Conservation (phyloP, 345 rosid species). For the Euphorbia tirucalli region DNA sequence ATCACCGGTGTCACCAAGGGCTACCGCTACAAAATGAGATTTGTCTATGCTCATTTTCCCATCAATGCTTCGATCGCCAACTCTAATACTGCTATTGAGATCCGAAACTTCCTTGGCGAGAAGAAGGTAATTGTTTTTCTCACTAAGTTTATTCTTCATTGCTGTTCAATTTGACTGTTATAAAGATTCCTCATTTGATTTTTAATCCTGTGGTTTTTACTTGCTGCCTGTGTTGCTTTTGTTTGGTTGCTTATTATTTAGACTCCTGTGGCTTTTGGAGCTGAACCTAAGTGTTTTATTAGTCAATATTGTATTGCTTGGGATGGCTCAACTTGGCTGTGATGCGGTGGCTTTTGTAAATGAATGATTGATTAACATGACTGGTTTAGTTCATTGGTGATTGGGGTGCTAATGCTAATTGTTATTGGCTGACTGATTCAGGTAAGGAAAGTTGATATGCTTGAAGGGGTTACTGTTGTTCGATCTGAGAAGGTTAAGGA, state of each 20-base stretch:
- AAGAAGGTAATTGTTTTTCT: not conserved
- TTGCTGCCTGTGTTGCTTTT: no score
- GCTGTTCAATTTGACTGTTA: no score
- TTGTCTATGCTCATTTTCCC: constrained; percentile 2
- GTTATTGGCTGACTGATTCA: not conserved
- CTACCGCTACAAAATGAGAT: not conserved
- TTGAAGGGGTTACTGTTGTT: not conserved
- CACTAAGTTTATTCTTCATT: no score
- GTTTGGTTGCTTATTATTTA: no score
- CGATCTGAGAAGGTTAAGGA: constrained; percentile 11
- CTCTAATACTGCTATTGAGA: constrained; percentile 1
- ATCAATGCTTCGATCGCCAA: not conserved
- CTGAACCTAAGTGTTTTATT: no score
- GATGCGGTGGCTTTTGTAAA: not conserved
- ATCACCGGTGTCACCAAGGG: constrained; percentile 10
- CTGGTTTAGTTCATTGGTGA: no score
- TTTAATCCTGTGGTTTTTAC: not conserved
- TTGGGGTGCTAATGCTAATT: no score
- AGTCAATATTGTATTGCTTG: not conserved
- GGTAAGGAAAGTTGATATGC: constrained; percentile 2
- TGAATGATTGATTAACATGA: no score
- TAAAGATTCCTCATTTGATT: no score
- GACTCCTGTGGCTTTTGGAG: not conserved
- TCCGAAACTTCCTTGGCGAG: constrained; percentile 9
- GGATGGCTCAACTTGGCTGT: not conserved